Evolutionary conservation across 306 rosid species (phyloP), one percentile per base, ranked within the genome.

Genomic region (Dryas drummondii): DNA sequence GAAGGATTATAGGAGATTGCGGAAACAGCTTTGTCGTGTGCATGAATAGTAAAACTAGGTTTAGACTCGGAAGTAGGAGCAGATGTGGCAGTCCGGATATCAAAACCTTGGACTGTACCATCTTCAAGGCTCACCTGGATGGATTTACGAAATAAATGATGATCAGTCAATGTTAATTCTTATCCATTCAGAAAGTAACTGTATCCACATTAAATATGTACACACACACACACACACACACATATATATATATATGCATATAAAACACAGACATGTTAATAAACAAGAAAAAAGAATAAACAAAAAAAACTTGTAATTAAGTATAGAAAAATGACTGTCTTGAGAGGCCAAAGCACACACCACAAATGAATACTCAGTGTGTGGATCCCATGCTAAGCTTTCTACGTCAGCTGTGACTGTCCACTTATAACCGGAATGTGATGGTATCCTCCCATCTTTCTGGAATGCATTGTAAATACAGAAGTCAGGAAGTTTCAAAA

Each of bases 361-460:
- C 98, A 88, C 93, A 84, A 87, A 94, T 26, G 82, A 87, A 86
- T 91, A 83, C 79, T 90, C 94, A 0, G 85, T 73, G 77, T 94
- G 96, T 12, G 98, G 97, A 83, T 94, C 96, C 97, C 98, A 94
- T 57, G 93, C 97, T 85, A 94, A 87, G 90, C 89, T 83, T 85
- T 94, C 98, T 13, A 94, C 98, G 51, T 94, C 97, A 79, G 91
- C 84, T 47, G 85, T 58, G 68, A 90, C 94, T 52, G 75, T 82
- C 98, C 98, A 90, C 80, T 74, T 88, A 80, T 87, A 94, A 68
- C 98, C 98, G 51, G 96, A 82, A 83, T 94, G 98, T 4, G 86
- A 63, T 58, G 96, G 93, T 57, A 61, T 80, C 82, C 99, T 90
- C 73, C 86, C 96, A 81, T 94, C 98, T 83, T 71, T 94, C 98